phyloP scores from a whole-genome alignment of 495 filamentous ascomycete genomes.

The Viridothelium virens region DNA sequence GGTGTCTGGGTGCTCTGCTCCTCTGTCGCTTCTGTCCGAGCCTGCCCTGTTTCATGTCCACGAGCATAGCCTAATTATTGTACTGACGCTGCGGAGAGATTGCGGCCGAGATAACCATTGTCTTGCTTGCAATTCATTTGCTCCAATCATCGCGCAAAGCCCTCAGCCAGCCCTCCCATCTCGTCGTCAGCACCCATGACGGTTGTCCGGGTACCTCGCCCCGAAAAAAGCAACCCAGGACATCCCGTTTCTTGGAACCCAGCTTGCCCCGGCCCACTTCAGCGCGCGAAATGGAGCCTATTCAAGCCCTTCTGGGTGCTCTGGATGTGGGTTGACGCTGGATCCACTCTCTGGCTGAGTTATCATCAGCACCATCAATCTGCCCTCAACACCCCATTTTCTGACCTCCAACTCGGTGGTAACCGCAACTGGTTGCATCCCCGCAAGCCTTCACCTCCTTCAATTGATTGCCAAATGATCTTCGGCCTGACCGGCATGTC shows the following conservation, averaged over 20 bases:
- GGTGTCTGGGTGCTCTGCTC: not conserved
- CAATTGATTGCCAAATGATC: not conserved
- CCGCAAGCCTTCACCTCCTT: not conserved
- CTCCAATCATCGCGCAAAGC: not conserved
- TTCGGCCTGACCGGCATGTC: not conserved
- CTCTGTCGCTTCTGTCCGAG: slow-evolving; percentile 6
- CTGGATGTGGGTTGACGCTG: no score
- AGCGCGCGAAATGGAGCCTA: not conserved
- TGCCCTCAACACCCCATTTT: no score
- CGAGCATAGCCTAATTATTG: no score
- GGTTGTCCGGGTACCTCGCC: not conserved
- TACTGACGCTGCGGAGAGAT: slow-evolving; percentile 6
- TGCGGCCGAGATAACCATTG: slow-evolving; percentile 6
- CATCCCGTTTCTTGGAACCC: not conserved
- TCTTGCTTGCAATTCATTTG: not conserved
- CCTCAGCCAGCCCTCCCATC: not conserved
- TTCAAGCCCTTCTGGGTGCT: not conserved
- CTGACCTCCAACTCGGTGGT: not conserved
- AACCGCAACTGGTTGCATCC: not conserved
- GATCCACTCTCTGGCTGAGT: no score
- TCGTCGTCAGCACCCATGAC: not conserved
- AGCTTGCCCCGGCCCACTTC: not conserved
- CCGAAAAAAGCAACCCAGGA: slow-evolving; percentile 1
- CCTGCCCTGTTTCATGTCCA: not conserved
- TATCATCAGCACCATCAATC: no score